A percentile compares a stretch with the other conserved stretches of the same genome.
Evolutionary conservation across 1,139 yeast species (phyloP).

Genomic region (Petasospora rhodanensis): DNA sequence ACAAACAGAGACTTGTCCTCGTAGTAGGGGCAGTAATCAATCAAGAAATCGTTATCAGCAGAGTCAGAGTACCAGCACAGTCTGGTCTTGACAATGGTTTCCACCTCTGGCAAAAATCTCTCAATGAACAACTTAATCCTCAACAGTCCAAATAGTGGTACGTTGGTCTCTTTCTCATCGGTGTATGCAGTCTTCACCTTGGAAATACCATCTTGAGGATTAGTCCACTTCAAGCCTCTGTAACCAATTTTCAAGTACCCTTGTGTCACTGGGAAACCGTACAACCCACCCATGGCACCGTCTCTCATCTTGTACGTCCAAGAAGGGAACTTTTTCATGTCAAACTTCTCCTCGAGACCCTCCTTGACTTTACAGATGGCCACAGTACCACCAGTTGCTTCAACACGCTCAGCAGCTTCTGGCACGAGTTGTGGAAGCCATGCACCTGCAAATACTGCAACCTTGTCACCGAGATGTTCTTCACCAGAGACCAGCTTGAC

Average conservation of each 20-base stretch:
- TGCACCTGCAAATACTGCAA: conserved; percentile 17
- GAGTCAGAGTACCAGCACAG: conserved; percentile 42
- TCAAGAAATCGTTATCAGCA: conserved; percentile 36
- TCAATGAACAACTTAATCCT: conserved; percentile 25
- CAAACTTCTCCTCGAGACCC: conserved; percentile 27
- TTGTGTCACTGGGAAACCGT: conserved; percentile 27
- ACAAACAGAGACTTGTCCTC: conserved; percentile 28
- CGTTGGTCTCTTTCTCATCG: conserved; percentile 15
- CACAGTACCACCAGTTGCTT: conserved; percentile 34
- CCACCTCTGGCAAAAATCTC: conserved; percentile 23
- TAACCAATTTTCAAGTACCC: conserved; percentile 17
- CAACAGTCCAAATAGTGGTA: conserved; percentile 21
- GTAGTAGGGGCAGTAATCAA: conserved; percentile 36
- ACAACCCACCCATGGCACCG: conserved; percentile 27
- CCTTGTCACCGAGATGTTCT: conserved; percentile 24
- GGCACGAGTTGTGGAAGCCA: conserved; percentile 22
- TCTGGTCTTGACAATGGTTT: conserved; percentile 16
- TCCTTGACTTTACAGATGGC: conserved; percentile 27
- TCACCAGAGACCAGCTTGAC: conserved; percentile 13
- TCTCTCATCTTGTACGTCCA: conserved; percentile 30
- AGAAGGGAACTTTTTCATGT: conserved; percentile 28
- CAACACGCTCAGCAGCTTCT: conserved; percentile 28
- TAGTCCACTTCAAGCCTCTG: conserved; percentile 27
- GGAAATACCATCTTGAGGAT: conserved; percentile 30
- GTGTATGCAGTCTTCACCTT: conserved; percentile 27